Percentiles rank a stretch among this genome's conserved stretches.
These are phyloP conservation scores for Fusarium sacchari DNA, from an alignment of 2,329 filamentous ascomycete genomes.

Conservation along the genomic window DNA sequence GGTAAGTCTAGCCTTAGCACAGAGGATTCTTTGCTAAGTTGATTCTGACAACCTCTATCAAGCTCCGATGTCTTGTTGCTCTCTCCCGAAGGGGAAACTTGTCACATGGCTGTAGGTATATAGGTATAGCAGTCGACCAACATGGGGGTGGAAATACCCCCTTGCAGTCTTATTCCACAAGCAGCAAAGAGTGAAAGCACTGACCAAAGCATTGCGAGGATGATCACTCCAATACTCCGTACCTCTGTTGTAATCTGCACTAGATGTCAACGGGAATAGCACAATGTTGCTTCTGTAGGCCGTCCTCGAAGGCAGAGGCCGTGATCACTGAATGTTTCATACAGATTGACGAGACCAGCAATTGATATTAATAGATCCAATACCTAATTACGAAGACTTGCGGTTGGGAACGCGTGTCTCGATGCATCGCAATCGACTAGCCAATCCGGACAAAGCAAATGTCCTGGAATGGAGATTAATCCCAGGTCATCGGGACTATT, in stretches of 20 bases:
- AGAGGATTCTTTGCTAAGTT: no score
- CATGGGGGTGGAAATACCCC: background rate
- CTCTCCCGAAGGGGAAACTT: background rate
- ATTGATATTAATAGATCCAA: background rate
- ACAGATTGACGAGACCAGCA: background rate
- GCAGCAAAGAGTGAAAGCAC: background rate
- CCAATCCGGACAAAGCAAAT: constrained; percentile 26
- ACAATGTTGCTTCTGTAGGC: background rate
- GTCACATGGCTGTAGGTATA: background rate
- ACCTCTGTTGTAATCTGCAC: constrained; percentile 29
- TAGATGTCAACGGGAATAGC: background rate
- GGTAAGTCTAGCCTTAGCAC: no score
- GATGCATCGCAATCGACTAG: background rate
- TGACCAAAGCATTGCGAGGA: background rate
- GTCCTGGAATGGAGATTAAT: constrained; percentile 32
- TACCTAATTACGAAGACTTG: background rate
- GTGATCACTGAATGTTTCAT: background rate
- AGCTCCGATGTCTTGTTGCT: no score
- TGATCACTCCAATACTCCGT: background rate
- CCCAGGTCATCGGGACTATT: constrained; percentile 8
- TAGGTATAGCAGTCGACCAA: background rate
- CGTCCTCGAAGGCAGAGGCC: background rate
- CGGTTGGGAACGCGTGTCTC: background rate
- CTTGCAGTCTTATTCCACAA: background rate
- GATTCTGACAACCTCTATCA: no score